A percentile compares a stretch with the other conserved stretches of the same genome.
phyloP scores from a whole-genome alignment of 2,329 filamentous ascomycete genomes.

The Exophiala sp. region DNA sequence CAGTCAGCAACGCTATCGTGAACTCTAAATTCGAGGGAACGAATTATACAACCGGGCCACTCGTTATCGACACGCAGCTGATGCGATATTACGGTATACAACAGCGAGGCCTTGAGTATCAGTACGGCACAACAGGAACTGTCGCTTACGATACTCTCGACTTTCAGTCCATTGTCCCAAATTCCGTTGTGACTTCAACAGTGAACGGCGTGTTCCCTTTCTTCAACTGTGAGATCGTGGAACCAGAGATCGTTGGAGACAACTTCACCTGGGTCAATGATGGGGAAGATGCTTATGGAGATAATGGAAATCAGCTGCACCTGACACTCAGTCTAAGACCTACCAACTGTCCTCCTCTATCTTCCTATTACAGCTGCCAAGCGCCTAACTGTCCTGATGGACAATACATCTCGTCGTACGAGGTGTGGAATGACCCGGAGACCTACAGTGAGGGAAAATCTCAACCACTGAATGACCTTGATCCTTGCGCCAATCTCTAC shows the following conservation, averaged over 20 bases:
- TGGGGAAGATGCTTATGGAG: neutral
- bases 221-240: constrained; percentile 2
- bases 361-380: neutral
- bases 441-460: too few relatives aligned
- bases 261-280: constrained; percentile 2
- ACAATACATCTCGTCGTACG: neutral
- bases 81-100: constrained; percentile 1
- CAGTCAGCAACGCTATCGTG: neutral
- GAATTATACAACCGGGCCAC: neutral
- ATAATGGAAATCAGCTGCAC: neutral
- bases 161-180: neutral
- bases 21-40: neutral
- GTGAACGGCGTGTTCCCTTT: constrained; percentile 4
- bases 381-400: neutral
- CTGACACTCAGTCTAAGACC: neutral
- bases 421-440: too few relatives aligned
- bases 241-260: neutral
- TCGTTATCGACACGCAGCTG: neutral
- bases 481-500: constrained; percentile 2
- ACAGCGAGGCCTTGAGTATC: neutral
- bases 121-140: constrained; percentile 1
- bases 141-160: constrained; percentile 4
- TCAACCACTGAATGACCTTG: neutral
- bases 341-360: neutral
- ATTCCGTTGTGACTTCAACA: neutral